Percentiles rank a stretch among this genome's conserved stretches.
Evolutionary conservation across 2,329 filamentous ascomycete species (phyloP).

Genomic region (Rhinocladiella similis): DNA sequence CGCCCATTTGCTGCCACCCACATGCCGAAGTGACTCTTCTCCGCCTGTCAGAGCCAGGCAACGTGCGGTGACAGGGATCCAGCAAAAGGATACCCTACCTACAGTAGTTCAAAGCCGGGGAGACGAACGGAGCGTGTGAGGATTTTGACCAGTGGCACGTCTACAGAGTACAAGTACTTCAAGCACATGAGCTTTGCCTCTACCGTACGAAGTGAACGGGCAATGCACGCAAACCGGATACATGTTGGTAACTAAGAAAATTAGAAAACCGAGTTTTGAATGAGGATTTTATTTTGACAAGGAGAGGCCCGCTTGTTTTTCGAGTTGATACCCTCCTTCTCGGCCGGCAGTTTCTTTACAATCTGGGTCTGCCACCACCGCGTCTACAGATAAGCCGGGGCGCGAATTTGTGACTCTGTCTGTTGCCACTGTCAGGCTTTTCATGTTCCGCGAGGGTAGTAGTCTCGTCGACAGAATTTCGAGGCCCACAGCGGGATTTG

Average conservation of each 20-base stretch:
- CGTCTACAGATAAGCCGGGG: conserved; percentile 9
- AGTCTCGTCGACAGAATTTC: background rate
- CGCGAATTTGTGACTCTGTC: background rate
- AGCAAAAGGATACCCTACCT: background rate
- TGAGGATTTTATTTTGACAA: conserved; percentile 16
- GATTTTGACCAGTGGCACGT: background rate
- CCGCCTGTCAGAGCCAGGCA: conserved; percentile 22
- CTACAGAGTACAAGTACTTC: background rate
- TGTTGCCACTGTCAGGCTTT: conserved; percentile 9
- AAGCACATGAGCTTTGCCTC: no score
- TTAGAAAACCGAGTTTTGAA: conserved; percentile 5
- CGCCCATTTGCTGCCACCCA: conserved; percentile 13
- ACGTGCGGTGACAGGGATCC: conserved; percentile 20
- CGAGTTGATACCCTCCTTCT: conserved; percentile 7
- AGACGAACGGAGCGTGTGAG: background rate
- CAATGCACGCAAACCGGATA: no score
- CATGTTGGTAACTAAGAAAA: no score
- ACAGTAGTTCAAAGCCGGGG: background rate
- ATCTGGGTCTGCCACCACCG: conserved; percentile 1
- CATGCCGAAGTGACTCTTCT: conserved; percentile 6
- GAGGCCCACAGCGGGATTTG: background rate
- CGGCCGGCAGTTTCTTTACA: conserved; percentile 6
- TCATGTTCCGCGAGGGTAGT: conserved; percentile 5
- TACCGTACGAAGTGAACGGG: no score
- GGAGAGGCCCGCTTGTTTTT: conserved; percentile 19